Evolutionary conservation across 441 rosid species (phyloP).

Genomic region (Pelargonium fulgidum): DNA sequence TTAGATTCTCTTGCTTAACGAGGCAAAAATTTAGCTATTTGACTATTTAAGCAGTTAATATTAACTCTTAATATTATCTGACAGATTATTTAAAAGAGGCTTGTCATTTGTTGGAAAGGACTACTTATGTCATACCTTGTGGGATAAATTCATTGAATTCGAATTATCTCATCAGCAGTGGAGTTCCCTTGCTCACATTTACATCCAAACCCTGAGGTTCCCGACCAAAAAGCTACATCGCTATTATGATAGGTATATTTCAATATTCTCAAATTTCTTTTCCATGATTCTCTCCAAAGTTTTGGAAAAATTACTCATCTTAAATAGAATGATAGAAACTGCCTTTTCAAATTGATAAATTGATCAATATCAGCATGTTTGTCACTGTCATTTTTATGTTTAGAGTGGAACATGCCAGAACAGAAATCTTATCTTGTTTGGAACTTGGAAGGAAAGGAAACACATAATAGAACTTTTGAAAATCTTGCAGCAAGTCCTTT

Average conservation of each 20-base stretch:
- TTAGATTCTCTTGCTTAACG: slow-evolving; percentile 2
- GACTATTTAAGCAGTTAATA: slow-evolving; percentile 1
- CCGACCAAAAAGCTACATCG: slow-evolving; percentile 64
- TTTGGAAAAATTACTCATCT: background rate
- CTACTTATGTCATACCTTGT: slow-evolving; percentile 53
- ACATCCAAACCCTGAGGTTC: slow-evolving; percentile 55
- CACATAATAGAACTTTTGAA: no score
- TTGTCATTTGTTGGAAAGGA: slow-evolving; percentile 80
- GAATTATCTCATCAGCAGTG: slow-evolving; percentile 57
- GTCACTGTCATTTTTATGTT: background rate
- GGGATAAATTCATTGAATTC: slow-evolving; percentile 78
- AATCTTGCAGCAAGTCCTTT: no score
- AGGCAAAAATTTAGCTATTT: background rate
- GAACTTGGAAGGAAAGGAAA: no score
- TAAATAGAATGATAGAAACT: background rate
- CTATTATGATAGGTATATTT: slow-evolving; percentile 60
- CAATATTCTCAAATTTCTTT: background rate
- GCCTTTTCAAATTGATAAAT: slow-evolving; percentile 10
- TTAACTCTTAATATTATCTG: slow-evolving; percentile 15
- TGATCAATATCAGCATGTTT: background rate
- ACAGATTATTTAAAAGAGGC: slow-evolving; percentile 71
- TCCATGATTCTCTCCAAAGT: background rate
- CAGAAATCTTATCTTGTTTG: no score
- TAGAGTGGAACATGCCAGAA: no score
- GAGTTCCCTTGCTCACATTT: slow-evolving; percentile 60